Percentiles rank a stretch among this genome's conserved stretches.
Conservation (phyloP, 345 rosid species). For the Citrus sp. region DNA sequence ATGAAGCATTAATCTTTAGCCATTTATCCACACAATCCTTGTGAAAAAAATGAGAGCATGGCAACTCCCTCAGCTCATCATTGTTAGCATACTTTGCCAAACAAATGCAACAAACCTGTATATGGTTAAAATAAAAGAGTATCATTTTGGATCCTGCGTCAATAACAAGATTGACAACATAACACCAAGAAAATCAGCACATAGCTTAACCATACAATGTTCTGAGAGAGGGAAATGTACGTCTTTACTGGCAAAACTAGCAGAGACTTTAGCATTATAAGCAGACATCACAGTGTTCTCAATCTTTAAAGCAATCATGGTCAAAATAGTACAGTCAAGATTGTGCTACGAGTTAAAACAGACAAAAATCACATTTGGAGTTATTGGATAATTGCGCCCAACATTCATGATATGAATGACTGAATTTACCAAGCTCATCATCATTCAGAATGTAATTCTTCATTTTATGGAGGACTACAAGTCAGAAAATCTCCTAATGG, state of each 20-base stretch:
- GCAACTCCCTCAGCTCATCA: slow-evolving; percentile 90
- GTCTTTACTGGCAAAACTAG: not conserved
- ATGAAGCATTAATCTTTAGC: slow-evolving; percentile 89
- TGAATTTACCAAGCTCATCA: no score
- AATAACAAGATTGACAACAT: not conserved
- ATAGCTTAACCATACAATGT: not conserved
- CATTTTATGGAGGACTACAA: not conserved
- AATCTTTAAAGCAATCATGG: not conserved
- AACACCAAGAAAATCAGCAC: not conserved
- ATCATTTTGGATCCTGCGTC: not conserved
- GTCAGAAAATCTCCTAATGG: not conserved
- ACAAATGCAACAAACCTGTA: slow-evolving; percentile 94
- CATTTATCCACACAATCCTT: slow-evolving; percentile 96
- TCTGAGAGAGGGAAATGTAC: not conserved
- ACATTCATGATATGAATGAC: not conserved
- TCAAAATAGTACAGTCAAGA: no score
- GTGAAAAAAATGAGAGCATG: slow-evolving; percentile 88
- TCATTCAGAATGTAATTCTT: no score
- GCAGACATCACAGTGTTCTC: not conserved
- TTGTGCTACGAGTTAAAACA: not conserved
- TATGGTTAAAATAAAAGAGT: not conserved
- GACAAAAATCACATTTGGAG: not conserved
- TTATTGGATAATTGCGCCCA: not conserved
- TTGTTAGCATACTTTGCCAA: slow-evolving; percentile 90
- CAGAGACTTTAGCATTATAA: not conserved